Percentiles rank a stretch among this genome's conserved stretches.
Evolutionary conservation across 495 filamentous ascomycete species (phyloP).

Genomic region (Hypoxylon perforatum): DNA sequence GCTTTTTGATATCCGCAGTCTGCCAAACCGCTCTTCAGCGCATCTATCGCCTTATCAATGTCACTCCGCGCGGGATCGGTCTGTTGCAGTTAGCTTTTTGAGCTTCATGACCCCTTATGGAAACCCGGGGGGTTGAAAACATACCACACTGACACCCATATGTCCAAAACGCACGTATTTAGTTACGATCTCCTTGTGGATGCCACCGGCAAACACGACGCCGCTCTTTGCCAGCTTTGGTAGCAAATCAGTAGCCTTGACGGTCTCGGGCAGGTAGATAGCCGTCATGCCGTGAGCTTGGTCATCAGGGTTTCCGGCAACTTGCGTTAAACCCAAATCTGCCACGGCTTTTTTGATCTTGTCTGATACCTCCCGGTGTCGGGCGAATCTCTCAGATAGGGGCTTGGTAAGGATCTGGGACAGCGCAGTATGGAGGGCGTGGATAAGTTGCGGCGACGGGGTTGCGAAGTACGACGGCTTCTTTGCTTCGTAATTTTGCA

Average conservation of each 20-base stretch:
- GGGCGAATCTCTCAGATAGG: constrained; percentile 80
- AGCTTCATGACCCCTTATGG: too few species aligned
- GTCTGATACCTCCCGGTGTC: constrained; percentile 79
- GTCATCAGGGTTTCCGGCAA: constrained; percentile 84
- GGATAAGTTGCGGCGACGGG: constrained; percentile 91
- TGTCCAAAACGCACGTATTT: constrained; percentile 79
- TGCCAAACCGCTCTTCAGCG: constrained; percentile 75
- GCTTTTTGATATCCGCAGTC: constrained; percentile 75
- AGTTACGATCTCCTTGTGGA: constrained; percentile 80
- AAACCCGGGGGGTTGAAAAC: constrained; percentile 36
- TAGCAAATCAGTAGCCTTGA: constrained; percentile 82
- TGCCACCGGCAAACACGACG: constrained; percentile 91
- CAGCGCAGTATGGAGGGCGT: constrained; percentile 93
- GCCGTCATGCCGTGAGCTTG: constrained; percentile 98
- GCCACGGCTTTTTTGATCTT: constrained; percentile 83
- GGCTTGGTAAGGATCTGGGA: constrained; percentile 83
- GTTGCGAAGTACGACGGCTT: constrained; percentile 99
- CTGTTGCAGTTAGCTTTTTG: constrained; percentile 50
- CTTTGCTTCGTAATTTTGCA: constrained; percentile 98
- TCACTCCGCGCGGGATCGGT: constrained; percentile 72
- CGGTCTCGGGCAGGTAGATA: constrained; percentile 88
- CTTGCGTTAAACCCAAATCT: constrained; percentile 84
- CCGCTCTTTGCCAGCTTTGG: constrained; percentile 89
- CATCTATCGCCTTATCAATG: constrained; percentile 82
- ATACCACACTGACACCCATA: constrained; percentile 92